Base-by-base conservation (phyloP, 768 basidiomycete species). In the Podaxis pistillaris region DNA sequence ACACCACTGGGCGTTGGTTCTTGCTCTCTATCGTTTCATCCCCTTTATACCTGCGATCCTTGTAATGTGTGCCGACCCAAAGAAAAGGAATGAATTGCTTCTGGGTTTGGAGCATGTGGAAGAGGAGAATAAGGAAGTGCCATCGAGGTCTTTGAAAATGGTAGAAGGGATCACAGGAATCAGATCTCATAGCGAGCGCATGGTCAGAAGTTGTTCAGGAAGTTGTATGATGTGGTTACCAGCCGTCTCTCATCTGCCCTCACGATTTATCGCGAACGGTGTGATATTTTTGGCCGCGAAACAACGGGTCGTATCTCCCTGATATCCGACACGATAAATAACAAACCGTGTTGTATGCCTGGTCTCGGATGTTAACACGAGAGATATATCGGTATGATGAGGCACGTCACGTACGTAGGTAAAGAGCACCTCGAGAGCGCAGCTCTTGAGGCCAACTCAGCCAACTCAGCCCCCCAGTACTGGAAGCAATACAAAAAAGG, bases 11-110 rank as follows among this genome's bases (percentile, higher is more conserved):
- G 41, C 44, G 53, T 62, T 62, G 53, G 24, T 8, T 49, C 12
- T 47, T 47, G 1, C 19, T 46, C 52, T 9, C 33, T 12, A 2
- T 36, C 6, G 3, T 24, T 3, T 15, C 28, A 7, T 9, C 24
- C 60, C 19, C 47, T 62, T 62, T 62, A 62, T 62, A 62, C 44
- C 15, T n/a, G n/a, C 24, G 55, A 2, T 11, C 4, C 37, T 38
- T 11, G 12, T 9, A 56, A 11, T 56, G 22, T 56, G 22, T 38
- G 12, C 11, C 37, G 24, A 41, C 17, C 37, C 36, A 37, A 38
- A 15, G 19, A 22, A 13, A 38, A 17, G n/a, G 51, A 41, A 38
- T 8, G 17, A n/a, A 33, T 44, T 15, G 13, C 26, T 47, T 36
- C 19, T 36, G 28, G 37, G 28, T 38, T 4, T 37, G 49, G 36